Evolutionary conservation across 768 basidiomycete species (phyloP).

Genomic region (Suillus bovinus): DNA sequence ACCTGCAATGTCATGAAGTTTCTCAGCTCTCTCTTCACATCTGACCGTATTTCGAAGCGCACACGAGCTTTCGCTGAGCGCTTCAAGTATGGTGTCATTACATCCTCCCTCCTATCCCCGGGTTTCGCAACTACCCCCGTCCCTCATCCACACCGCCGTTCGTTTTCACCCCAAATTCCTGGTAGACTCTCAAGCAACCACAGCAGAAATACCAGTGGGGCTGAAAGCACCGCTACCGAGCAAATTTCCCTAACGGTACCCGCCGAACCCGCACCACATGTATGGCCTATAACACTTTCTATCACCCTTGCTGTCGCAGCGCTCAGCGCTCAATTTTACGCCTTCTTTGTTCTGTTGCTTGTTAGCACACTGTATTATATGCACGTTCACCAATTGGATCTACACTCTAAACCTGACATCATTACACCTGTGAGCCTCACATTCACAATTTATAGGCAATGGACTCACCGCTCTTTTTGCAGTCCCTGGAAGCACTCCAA

Average conservation of each 20-base stretch:
- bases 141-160: constrained; percentile 30
- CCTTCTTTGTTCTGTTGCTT: constrained; percentile 40
- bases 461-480: constrained; percentile 4
- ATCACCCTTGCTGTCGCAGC: constrained; percentile 41
- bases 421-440: constrained; percentile 52
- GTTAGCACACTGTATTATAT: constrained; percentile 41
- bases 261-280: constrained; percentile 36
- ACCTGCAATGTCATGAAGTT: constrained; percentile 31
- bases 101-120: constrained; percentile 71
- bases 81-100: constrained; percentile 84
- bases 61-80: constrained; percentile 65
- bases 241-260: constrained; percentile 26
- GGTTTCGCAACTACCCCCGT: constrained; percentile 46
- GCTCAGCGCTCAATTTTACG: constrained; percentile 45
- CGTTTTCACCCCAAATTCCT: constrained; percentile 42
- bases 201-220: constrained; percentile 45
- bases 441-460: constrained; percentile 4
- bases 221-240: constrained; percentile 25
- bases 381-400: constrained; percentile 36
- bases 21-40: constrained; percentile 37
- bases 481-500: constrained; percentile 69
- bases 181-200: constrained; percentile 41
- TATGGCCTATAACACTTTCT: constrained; percentile 42
- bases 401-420: constrained; percentile 41
- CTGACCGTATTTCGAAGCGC: constrained; percentile 35